Evolutionary conservation across 73 alveolate genomes (phyloP).

Genomic region (Effrenium voratum): DNA sequence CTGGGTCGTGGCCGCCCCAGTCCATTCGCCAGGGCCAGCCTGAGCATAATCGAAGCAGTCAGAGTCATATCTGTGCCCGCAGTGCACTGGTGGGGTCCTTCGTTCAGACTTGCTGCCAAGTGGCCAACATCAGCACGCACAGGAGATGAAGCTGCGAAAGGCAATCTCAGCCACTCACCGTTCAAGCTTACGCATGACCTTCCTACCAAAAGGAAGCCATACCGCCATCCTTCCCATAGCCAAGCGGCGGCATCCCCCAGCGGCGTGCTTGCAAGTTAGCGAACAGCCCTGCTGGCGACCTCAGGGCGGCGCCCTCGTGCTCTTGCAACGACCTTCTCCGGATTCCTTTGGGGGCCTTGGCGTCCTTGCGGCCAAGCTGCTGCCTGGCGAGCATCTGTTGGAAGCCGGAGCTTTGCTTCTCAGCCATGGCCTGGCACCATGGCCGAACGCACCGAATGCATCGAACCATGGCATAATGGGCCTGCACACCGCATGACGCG

Average conservation of each 20-base stretch:
- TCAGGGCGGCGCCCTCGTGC: too few species aligned
- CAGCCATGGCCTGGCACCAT: slow-evolving; percentile 84
- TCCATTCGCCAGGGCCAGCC: slow-evolving; percentile 93
- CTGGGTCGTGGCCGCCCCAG: slow-evolving; percentile 94
- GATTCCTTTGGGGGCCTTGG: not conserved
- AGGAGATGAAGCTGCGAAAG: slow-evolving; percentile 77
- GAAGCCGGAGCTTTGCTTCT: slow-evolving; percentile 39
- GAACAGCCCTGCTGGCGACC: slow-evolving; percentile 89
- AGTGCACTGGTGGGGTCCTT: too few species aligned
- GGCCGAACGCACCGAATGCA: too few species aligned
- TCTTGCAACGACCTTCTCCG: too few species aligned
- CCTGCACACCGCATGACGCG: too few species aligned
- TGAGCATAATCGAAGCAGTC: too few species aligned
- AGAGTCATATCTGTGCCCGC: too few species aligned
- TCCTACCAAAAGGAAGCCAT: too few species aligned
- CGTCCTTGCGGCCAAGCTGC: not conserved
- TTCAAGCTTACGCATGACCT: not conserved
- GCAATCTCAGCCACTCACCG: slow-evolving; percentile 39
- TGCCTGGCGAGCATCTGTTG: slow-evolving; percentile 56
- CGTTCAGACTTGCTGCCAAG: not conserved
- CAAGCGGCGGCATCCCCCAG: slow-evolving; percentile 62
- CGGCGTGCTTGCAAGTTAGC: slow-evolving; percentile 92
- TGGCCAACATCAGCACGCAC: slow-evolving; percentile 87
- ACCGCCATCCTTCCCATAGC: not conserved
- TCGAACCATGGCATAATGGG: too few species aligned